Conservation (phyloP, 805 yeast genomes). For the Kodamaea lidongshanica region DNA sequence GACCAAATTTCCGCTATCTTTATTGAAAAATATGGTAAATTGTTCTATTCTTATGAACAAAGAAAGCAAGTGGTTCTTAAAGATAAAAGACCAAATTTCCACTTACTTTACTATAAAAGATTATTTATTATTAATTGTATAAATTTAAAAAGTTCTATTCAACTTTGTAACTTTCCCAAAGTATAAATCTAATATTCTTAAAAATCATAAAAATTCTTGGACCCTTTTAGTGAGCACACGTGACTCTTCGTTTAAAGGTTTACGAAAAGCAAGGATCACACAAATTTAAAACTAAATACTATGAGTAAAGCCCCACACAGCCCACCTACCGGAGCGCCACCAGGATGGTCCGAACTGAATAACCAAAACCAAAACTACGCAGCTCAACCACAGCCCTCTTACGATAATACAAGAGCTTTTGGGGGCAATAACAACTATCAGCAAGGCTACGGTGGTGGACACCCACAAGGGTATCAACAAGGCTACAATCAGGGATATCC, state of each 20-base stretch:
- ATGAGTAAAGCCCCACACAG: slow-evolving; percentile 11
- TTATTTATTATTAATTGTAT: too few species aligned
- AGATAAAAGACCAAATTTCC: slow-evolving; percentile 33
- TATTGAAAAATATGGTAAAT: slow-evolving; percentile 16
- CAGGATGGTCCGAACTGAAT: slow-evolving; percentile 17
- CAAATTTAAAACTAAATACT: not conserved
- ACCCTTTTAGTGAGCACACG: too few species aligned
- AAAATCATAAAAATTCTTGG: too few species aligned
- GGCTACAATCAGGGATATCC: slow-evolving; percentile 19
- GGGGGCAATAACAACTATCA: slow-evolving; percentile 10
- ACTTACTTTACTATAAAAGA: slow-evolving; percentile 31
- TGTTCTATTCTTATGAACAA: slow-evolving; percentile 20
- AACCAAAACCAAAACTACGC: slow-evolving; percentile 4
- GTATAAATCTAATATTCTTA: too few species aligned
- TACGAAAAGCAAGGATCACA: too few species aligned
- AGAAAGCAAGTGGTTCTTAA: slow-evolving; percentile 31
- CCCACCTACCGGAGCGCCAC: slow-evolving; percentile 27
- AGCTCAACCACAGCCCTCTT: slow-evolving; percentile 7
- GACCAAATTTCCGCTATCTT: slow-evolving; percentile 30
- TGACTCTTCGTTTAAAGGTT: too few species aligned
- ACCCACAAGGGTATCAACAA: slow-evolving; percentile 18
- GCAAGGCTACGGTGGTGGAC: slow-evolving; percentile 9
- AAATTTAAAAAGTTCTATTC: too few species aligned
- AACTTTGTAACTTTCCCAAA: too few species aligned
- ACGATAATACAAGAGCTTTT: too few species aligned